These are phyloP conservation scores for Neospora caninum DNA, from an alignment of 169 alveolate genomes.

Conservation along the genomic window DNA sequence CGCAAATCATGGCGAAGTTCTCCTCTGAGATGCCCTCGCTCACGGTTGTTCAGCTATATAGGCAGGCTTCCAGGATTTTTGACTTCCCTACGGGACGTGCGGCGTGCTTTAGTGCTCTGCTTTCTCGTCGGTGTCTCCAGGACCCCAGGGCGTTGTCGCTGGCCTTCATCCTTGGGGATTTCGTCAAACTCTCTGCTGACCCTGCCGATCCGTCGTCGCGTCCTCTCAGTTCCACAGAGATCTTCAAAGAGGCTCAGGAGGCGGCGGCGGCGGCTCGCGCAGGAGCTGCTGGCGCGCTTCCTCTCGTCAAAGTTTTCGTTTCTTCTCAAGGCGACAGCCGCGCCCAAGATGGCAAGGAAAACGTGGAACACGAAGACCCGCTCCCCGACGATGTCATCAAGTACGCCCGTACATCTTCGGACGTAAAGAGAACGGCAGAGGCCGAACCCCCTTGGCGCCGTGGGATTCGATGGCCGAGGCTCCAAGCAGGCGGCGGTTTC, in stretches of 20 bases:
- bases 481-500: no score
- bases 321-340: not conserved
- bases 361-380: not conserved
- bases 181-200: constrained; percentile 22
- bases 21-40: no score
- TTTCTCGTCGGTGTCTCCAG: not conserved
- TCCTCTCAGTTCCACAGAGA: not conserved
- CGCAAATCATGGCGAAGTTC: no score
- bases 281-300: not conserved
- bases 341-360: not conserved
- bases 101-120: not conserved
- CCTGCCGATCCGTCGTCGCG: constrained; percentile 21
- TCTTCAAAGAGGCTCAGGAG: not conserved
- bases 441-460: no score
- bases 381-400: not conserved
- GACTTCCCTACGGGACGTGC: no score
- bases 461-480: no score
- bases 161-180: constrained; percentile 49
- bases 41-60: no score
- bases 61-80: no score
- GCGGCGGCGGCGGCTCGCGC: not conserved
- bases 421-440: no score
- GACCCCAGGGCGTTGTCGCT: not conserved
- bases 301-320: not conserved
- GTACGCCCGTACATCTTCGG: not conserved